Base-by-base conservation (phyloP, 2,329 filamentous ascomycete genomes). In the Talaromyces verruculosus region DNA sequence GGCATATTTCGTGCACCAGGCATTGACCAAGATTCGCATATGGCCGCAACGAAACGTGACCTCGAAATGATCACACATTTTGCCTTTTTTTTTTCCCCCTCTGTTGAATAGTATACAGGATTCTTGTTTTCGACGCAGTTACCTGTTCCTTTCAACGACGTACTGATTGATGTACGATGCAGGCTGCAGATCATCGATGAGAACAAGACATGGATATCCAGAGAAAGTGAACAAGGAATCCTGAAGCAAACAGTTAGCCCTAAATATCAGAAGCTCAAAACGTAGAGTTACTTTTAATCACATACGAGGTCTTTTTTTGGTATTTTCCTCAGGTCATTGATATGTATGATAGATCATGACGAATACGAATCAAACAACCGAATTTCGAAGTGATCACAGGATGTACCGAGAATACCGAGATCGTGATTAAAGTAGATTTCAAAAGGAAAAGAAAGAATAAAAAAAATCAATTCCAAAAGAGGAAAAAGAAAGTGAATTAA, bases 21-120 rank as follows among this genome's bases (percentile, higher is more conserved):
- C 63, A 22, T 33, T 39, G 39, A 65, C 63, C 30, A 65, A 39
- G 15, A 61, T 61, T 37, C 63, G 63, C n/a, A 41, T 57, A 58
- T 65, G 63, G 35, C 63, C 63, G 19, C 63, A 65, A 15, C 63
- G 63, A 53, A 35, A 65, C 17, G 58, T 65, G n/a, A 65, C 63
- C 47, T 65, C 43, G 19, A 65, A 61, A 61, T 65, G 63, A 41
- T 65, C 63, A 51, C 63, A 65, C 63, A 65, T 65, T 53, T 45
- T 28, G 15, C 10, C 30, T n/a, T 59, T 28, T 28, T 58, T 28
- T 61, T 17, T 37, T 28, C n/a, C 37, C 17, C 30, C 17, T n/a
- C 35, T 45, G n/a, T 39, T 11, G 6, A 10, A 15, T 37, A 13
- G 8, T 55, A 19, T 55, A 37, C 22, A 3, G 6, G 33, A 5